A percentile compares a stretch with the other conserved stretches of the same genome.
Evolutionary conservation across 192 early-diverging fungal genomes (phyloP).

Genomic region (Chytriomyces hyalinus): DNA sequence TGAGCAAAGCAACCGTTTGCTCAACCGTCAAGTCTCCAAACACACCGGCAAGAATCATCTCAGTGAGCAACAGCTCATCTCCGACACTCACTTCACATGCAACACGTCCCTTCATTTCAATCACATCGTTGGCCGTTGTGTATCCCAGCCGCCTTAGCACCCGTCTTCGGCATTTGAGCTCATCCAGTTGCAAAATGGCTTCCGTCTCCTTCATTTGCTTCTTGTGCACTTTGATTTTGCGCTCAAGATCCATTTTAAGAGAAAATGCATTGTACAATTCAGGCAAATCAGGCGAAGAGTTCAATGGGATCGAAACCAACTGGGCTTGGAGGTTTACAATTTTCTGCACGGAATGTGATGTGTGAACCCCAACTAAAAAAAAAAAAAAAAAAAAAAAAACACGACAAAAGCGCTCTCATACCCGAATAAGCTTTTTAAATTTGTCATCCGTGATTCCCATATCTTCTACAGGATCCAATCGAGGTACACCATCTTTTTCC

Average conservation of each 20-base stretch:
- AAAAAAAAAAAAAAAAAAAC: no score
- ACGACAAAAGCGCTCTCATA: conserved; percentile 28
- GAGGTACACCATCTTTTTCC: conserved; percentile 71
- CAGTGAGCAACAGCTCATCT: conserved; percentile 92
- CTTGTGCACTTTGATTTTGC: conserved; percentile 69
- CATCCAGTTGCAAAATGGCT: conserved; percentile 87
- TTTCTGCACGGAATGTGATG: conserved; percentile 53
- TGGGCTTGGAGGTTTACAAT: conserved; percentile 73
- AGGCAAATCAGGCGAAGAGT: conserved; percentile 58
- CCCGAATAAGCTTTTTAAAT: conserved; percentile 74
- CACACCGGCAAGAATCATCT: conserved; percentile 95
- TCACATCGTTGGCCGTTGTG: conserved; percentile 79
- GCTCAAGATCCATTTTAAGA: conserved; percentile 64
- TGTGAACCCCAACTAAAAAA: no score
- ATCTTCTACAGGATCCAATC: conserved; percentile 86
- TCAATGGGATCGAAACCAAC: conserved; percentile 66
- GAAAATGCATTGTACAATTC: conserved; percentile 67
- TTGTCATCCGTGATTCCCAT: conserved; percentile 83
- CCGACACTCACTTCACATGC: conserved; percentile 96
- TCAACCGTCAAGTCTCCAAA: conserved; percentile 93
- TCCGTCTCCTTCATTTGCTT: conserved; percentile 79
- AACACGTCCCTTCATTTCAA: conserved; percentile 97
- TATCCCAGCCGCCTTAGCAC: conserved; percentile 92
- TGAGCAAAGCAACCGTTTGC: conserved; percentile 82
- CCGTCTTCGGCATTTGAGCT: conserved; percentile 87